Base-by-base conservation (phyloP, 352 stramenopile genomes). In the Pythium monospermum region DNA sequence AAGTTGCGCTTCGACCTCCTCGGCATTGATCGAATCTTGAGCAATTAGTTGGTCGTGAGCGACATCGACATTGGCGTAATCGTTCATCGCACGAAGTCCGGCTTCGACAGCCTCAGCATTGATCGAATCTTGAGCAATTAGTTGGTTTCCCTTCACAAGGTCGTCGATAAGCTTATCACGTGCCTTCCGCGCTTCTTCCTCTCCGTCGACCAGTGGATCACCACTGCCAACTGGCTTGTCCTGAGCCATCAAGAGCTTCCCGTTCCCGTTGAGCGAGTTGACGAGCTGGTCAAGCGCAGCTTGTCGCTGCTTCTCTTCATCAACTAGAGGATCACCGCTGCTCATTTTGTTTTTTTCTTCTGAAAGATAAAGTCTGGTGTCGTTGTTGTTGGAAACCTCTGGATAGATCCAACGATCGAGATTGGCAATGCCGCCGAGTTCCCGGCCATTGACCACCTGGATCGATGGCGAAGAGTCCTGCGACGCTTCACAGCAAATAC, bases 251-350 rank as follows among this genome's bases (percentile, higher is more conserved):
- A 60, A 35, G 22, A 18, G 42, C 22, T 39, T 28, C 11, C 22
- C 36, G 19, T 49, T 27, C 41, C 26, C 38, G 16, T 19, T 28
- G 25, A 59, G 51, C 22, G 42, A 52, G 25, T 46, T 36, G 23
- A 61, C n/a, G 15, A 61, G 27, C 13, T 50, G 43, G 37, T 61
- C 37, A 30, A 54, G 22, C 30, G 54, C 54, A 13, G 30, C 32
- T 38, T 56, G 27, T n/a, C 46, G 45, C 31, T 55, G 23, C 21
- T 45, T 22, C 6, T 49, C 19, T 26, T 45, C 46, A 18, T 49
- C 54, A 4, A 52, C 39, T 25, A 61, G 27, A 0, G 45, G 54
- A 22, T 61, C 54, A 12, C 35, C 27, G 19, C 32, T 52, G 15
- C 15, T 36, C 44, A 53, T 54, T 15, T 36, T 46, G 4, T 1